Percentiles rank a stretch among this genome's conserved stretches.
Evolutionary conservation across 2,329 filamentous ascomycete species (phyloP).

Genomic region (Ramularia collo-cygni): DNA sequence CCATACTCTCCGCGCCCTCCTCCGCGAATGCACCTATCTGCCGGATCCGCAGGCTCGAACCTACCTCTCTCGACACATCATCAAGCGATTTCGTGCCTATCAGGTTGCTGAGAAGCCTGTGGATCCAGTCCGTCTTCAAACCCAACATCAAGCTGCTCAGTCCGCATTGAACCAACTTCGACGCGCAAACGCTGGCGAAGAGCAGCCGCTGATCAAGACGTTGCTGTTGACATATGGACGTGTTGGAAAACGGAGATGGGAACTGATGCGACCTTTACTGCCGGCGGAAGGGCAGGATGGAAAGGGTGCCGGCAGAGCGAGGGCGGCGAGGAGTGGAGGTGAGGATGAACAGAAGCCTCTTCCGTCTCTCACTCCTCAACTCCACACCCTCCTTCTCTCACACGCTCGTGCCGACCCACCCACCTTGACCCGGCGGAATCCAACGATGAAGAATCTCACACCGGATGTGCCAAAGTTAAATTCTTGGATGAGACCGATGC

Average conservation of each 20-base stretch:
- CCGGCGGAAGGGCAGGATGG: constrained; percentile 3
- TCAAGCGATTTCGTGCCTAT: constrained; percentile 40
- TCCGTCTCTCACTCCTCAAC: constrained; percentile 30
- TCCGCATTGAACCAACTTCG: constrained; percentile 40
- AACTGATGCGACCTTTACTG: constrained; percentile 35
- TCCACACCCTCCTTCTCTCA: constrained; percentile 26
- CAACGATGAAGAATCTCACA: constrained; percentile 13
- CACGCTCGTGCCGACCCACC: constrained; percentile 27
- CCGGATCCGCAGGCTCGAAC: constrained; percentile 49
- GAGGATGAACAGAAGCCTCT: constrained; percentile 16
- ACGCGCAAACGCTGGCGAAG: constrained; percentile 52
- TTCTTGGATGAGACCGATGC: constrained; percentile 41
- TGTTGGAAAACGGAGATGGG: constrained; percentile 45
- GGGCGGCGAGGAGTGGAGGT: not conserved
- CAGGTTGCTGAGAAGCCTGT: constrained; percentile 1
- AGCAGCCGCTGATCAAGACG: constrained; percentile 44
- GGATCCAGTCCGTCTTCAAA: constrained; percentile 12
- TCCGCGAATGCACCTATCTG: constrained; percentile 55
- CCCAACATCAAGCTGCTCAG: constrained; percentile 29
- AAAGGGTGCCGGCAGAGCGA: not conserved
- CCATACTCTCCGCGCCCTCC: constrained; percentile 49
- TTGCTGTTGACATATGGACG: constrained; percentile 53
- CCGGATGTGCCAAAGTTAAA: constrained; percentile 39
- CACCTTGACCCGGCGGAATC: constrained; percentile 22
- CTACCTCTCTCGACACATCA: constrained; percentile 45